Evolutionary conservation across 495 filamentous ascomycete genomes (phyloP).

Genomic region (Aspergillus incahuasiensis): DNA sequence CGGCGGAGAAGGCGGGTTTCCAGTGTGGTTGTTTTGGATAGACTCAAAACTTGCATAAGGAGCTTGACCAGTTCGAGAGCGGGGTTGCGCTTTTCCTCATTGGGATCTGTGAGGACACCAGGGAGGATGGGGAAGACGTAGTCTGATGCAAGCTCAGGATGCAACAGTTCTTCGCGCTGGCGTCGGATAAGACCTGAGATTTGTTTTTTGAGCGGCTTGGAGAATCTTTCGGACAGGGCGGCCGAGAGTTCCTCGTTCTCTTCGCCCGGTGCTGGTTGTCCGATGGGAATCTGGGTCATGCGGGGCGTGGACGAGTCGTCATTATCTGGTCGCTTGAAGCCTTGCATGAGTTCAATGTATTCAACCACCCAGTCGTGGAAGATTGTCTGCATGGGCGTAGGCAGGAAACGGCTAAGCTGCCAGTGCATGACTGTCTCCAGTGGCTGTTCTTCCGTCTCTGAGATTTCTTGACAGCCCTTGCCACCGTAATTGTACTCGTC

Average conservation of each 20-base stretch:
- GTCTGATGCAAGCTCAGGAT: constrained; percentile 81
- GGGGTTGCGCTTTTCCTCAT: constrained; percentile 62
- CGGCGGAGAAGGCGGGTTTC: constrained; percentile 84
- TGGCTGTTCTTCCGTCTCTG: constrained; percentile 77
- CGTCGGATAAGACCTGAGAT: constrained; percentile 72
- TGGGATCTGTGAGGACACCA: constrained; percentile 61
- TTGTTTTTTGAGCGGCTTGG: constrained; percentile 85
- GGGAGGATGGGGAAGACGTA: constrained; percentile 83
- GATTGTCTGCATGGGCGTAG: constrained; percentile 68
- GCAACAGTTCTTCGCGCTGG: constrained; percentile 83
- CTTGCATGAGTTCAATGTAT: constrained; percentile 93
- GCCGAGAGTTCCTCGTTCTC: constrained; percentile 53
- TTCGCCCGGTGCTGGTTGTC: constrained; percentile 37
- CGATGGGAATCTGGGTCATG: constrained; percentile 67
- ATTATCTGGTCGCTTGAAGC: constrained; percentile 62
- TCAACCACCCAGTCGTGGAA: constrained; percentile 94
- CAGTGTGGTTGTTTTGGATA: constrained; percentile 75
- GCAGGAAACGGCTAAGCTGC: constrained; percentile 89
- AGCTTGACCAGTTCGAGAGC: constrained; percentile 85
- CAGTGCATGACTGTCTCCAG: constrained; percentile 96
- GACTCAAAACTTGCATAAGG: constrained; percentile 81
- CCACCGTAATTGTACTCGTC: constrained; percentile 98
- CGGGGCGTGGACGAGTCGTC: constrained; percentile 58
- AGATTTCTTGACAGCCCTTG: constrained; percentile 79
- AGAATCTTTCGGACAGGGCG: constrained; percentile 70